Conservation (phyloP, 2,329 filamentous ascomycete genomes). For the Botrytis sinoallii region DNA sequence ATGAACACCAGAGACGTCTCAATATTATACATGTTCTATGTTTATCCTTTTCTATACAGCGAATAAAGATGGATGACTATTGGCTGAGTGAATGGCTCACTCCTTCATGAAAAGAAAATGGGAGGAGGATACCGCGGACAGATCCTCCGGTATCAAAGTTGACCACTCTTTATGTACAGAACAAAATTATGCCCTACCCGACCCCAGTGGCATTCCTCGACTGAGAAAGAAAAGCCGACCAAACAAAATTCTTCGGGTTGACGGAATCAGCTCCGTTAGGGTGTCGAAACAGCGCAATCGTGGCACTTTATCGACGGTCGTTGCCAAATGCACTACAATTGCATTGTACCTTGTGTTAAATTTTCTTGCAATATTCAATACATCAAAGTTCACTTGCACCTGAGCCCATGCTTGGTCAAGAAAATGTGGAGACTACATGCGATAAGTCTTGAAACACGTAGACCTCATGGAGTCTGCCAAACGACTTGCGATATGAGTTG, state of each 20-base stretch:
- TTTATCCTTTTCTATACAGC: background rate
- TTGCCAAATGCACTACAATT: background rate
- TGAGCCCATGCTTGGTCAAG: background rate
- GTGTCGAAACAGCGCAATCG: background rate
- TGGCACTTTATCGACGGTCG: background rate
- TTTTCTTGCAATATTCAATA: background rate
- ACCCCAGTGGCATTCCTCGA: too few relatives aligned
- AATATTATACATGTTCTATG: too few relatives aligned
- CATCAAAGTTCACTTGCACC: background rate
- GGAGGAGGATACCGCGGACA: background rate
- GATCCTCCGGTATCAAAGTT: background rate
- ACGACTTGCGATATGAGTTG: background rate
- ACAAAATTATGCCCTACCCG: background rate
- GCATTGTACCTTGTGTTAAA: background rate
- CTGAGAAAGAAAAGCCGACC: background rate
- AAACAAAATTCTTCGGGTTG: background rate
- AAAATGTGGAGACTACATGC: background rate
- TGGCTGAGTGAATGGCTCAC: background rate
- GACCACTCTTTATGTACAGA: background rate
- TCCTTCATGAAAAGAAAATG: background rate
- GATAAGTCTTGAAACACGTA: background rate
- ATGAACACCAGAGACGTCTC: too few relatives aligned
- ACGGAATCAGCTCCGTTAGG: background rate
- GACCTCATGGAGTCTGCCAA: background rate
- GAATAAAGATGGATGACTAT: background rate